A percentile compares a stretch with the other conserved stretches of the same genome.
These are phyloP conservation scores for Trichoderma oligosporum DNA, from an alignment of 2,329 filamentous ascomycete genomes.

Conservation along the genomic window DNA sequence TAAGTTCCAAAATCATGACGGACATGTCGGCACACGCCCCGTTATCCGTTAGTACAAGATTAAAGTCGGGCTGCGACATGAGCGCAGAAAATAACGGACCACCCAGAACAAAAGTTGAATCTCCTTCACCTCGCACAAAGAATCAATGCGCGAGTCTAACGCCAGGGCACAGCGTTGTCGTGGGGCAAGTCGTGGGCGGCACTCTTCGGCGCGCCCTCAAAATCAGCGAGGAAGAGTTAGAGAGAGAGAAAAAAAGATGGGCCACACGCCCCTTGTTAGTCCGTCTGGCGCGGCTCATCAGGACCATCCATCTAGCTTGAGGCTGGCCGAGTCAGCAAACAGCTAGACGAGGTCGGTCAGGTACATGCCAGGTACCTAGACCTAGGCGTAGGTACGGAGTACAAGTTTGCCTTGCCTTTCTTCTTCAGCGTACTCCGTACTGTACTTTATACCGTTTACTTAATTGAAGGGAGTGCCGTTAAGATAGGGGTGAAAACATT, in stretches of 20 bases:
- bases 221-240: background rate
- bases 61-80: conserved; percentile 36
- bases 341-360: background rate
- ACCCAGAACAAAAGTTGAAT: conserved; percentile 17
- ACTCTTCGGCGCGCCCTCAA: background rate
- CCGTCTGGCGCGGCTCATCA: conserved; percentile 2
- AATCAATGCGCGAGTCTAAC: conserved; percentile 22
- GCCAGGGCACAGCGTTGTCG: conserved; percentile 22
- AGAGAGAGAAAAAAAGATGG: background rate
- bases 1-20: conserved; percentile 14
- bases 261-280: conserved; percentile 6
- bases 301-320: background rate
- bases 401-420: conserved; percentile 7
- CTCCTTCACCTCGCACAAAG: conserved; percentile 11
- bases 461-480: background rate
- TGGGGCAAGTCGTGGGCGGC: too few species aligned
- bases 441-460: too few species aligned
- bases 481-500: background rate
- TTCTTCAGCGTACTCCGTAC: conserved; percentile 7
- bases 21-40: conserved; percentile 22
- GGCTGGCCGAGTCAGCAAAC: conserved; percentile 14
- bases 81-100: conserved; percentile 21
- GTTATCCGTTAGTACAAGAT: conserved; percentile 29
- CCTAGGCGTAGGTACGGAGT: background rate
- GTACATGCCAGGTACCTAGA: conserved; percentile 11